phyloP scores from a whole-genome alignment of 768 basidiomycete species.

The Rhizopogon vesiculosus region DNA sequence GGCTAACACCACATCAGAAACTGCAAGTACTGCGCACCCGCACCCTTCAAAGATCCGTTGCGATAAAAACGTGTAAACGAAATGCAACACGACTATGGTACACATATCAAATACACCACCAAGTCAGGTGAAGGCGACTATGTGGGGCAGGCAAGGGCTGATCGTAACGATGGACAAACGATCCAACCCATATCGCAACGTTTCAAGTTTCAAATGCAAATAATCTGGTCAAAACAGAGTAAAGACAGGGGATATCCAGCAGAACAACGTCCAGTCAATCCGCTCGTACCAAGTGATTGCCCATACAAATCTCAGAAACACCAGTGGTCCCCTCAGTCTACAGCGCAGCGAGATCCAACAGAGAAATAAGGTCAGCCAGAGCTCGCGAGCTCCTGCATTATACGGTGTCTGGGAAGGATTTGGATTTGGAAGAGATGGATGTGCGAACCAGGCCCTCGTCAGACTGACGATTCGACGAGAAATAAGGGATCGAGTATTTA shows the following conservation, averaged over 20 bases:
- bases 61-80: no score
- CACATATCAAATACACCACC: no score
- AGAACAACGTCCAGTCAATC: neutral
- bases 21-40: no score
- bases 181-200: neutral
- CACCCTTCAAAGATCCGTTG: no score
- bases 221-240: neutral
- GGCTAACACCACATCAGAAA: no score
- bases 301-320: neutral
- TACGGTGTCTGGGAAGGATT: slow-evolving; percentile 8
- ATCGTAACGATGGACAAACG: neutral
- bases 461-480: neutral
- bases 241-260: neutral
- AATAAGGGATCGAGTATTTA: neutral
- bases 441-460: slow-evolving; percentile 9
- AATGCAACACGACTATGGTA: no score
- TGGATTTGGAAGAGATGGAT: slow-evolving; percentile 19
- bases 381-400: slow-evolving; percentile 19
- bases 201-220: neutral
- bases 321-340: neutral
- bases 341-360: slow-evolving; percentile 23
- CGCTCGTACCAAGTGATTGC: neutral
- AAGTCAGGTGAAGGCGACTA: neutral
- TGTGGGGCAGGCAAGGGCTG: neutral
- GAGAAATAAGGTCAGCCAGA: slow-evolving; percentile 20